A percentile compares a stretch with the other conserved stretches of the same genome.
These are phyloP conservation scores for Phytophthora fragariaefolia DNA, from an alignment of 352 stramenopile genomes.

Conservation along the genomic window DNA sequence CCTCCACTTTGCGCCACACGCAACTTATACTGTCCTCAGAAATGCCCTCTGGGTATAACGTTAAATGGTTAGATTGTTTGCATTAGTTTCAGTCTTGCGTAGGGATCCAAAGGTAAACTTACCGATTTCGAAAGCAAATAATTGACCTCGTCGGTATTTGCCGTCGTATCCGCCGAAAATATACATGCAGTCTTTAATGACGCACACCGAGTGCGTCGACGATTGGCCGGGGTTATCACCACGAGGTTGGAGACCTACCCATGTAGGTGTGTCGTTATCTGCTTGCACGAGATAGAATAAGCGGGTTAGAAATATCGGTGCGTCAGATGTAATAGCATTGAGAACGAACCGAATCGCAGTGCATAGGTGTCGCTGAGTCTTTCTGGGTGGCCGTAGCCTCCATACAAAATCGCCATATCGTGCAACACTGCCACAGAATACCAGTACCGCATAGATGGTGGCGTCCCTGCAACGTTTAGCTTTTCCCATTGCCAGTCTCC, in stretches of 20 bases:
- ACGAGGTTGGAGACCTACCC: constrained; percentile 48
- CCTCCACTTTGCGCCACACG: constrained; percentile 49
- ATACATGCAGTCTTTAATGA: constrained; percentile 58
- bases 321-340: not conserved
- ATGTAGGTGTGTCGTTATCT: constrained; percentile 54
- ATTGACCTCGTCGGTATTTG: constrained; percentile 54
- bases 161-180: constrained; percentile 72
- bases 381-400: constrained; percentile 59
- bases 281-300: not conserved
- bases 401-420: constrained; percentile 56
- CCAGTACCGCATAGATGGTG: constrained; percentile 69
- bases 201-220: constrained; percentile 64
- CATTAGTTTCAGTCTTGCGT: not conserved
- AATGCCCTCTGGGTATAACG: constrained; percentile 31
- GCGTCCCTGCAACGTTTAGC: constrained; percentile 45
- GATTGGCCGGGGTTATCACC: constrained; percentile 53
- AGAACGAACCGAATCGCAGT: constrained; percentile 56
- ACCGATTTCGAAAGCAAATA: constrained; percentile 58
- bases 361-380: constrained; percentile 63
- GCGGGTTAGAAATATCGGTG: constrained; percentile 2
- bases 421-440: constrained; percentile 57
- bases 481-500: constrained; percentile 62
- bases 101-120: constrained; percentile 2
- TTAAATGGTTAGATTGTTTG: constrained; percentile 5
- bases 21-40: constrained; percentile 45